Evolutionary conservation across 345 rosid genomes (phyloP), one percentile per base, ranked within the genome.

Genomic region (Boechera stricta): DNA sequence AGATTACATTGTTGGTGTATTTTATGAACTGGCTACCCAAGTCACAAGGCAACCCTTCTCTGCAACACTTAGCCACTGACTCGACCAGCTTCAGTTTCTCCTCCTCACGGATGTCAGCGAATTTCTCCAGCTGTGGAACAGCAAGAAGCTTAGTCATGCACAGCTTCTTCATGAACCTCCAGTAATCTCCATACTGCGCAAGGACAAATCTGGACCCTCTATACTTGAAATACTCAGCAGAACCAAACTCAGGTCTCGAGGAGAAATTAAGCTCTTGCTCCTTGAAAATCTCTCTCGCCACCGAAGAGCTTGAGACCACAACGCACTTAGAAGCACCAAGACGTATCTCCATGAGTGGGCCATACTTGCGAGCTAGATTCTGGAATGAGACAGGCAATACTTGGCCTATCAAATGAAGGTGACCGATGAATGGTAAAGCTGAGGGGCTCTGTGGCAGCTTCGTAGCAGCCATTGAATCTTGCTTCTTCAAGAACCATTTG

Each of bases 91-190:
- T 85, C 10, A 82, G 57, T 35, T 70, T 75, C 66, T 80, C 83
- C 2, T 80, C 80, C 5, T 70, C 80, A 9, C 80, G 72, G 44
- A 80, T 59, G 52, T 76, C 77, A 6, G 80, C 15, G 71, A 84
- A 89, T 33, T 78, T 84, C 24, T 82, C 80, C 16, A 89, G 90
- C 71, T 87, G 97, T 7, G 91, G 82, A 16, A 79, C 89, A 6
- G 88, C 41, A 10, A 91, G 80, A 24, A 89, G 91, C 79, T 82
- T 80, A 33, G 95, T 86, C 87, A 89, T 85, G 84, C 93, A 80
- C 9, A 91, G 74, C 82, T 90, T 89, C 78, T 76, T 76, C 72
- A 67, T 71, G 53, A 80, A 79, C 57, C 90, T 77, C 91, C 91
- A 87, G 51, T 71, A 61, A 33, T 75, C 77, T 28, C 94, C 89